Percentiles rank a stretch among this genome's conserved stretches.
These are phyloP conservation scores for Penicillium sp. DNA, from an alignment of 2,329 filamentous ascomycete species.

Conservation along the genomic window DNA sequence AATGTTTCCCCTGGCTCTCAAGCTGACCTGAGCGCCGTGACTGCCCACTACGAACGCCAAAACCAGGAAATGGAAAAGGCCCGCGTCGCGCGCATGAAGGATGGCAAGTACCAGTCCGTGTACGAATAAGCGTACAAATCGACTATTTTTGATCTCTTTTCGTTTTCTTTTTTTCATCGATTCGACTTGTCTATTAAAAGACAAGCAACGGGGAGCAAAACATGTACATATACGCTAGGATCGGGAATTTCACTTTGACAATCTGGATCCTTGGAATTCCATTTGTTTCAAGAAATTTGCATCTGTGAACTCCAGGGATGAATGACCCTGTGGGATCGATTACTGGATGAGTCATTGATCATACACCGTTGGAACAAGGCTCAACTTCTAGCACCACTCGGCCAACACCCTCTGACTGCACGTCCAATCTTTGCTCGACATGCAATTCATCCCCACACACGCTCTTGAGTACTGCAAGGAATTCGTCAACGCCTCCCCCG, in stretches of 20 bases:
- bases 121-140: slow-evolving; percentile 34
- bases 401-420: slow-evolving; percentile 41
- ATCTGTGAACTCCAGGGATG: no score
- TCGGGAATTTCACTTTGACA: slow-evolving; percentile 20
- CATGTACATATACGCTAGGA: slow-evolving; percentile 33
- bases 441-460: slow-evolving; percentile 23
- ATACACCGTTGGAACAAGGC: slow-evolving; percentile 4
- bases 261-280: slow-evolving; percentile 23
- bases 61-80: slow-evolving; percentile 52
- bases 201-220: slow-evolving; percentile 21
- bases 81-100: slow-evolving; percentile 45
- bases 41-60: slow-evolving; percentile 57
- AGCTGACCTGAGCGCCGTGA: slow-evolving; percentile 54
- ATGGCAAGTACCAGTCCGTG: slow-evolving; percentile 39
- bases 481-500: slow-evolving; percentile 59
- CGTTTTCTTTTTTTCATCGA: neutral
- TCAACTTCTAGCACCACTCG: slow-evolving; percentile 39
- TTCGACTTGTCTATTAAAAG: slow-evolving; percentile 15
- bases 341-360: neutral
- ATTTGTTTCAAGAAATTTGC: slow-evolving; percentile 15
- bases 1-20: slow-evolving; percentile 59
- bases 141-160: slow-evolving; percentile 14
- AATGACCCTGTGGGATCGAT: neutral
- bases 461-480: slow-evolving; percentile 35
- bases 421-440: slow-evolving; percentile 30